A percentile compares a stretch with the other conserved stretches of the same genome.
phyloP scores from a whole-genome alignment of 1,284 basidiomycete species.

The Irpex sp. region DNA sequence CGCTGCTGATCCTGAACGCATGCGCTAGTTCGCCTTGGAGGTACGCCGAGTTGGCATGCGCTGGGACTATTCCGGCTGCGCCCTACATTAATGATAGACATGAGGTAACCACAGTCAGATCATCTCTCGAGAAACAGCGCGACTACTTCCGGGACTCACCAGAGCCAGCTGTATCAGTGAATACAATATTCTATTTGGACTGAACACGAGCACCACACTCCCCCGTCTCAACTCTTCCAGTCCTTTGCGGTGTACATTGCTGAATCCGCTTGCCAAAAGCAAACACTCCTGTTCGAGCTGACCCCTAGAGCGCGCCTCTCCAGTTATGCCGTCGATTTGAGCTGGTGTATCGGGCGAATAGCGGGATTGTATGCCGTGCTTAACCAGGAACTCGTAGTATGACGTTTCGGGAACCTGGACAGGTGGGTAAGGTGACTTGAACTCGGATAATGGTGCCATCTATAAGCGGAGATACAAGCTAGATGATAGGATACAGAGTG shows the following conservation, averaged over 20 bases:
- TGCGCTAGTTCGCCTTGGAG: slow-evolving; percentile 25
- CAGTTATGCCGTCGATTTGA: slow-evolving; percentile 15
- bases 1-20: slow-evolving; percentile 34
- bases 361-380: background rate
- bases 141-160: slow-evolving; percentile 4
- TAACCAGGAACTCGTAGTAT: background rate
- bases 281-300: slow-evolving; percentile 7
- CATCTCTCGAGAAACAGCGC: too few relatives aligned
- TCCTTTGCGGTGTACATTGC: slow-evolving; percentile 13
- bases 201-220: slow-evolving; percentile 34
- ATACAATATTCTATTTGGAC: slow-evolving; percentile 40
- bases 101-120: too few relatives aligned
- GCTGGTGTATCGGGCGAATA: background rate
- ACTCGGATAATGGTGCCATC: background rate
- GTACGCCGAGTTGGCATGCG: slow-evolving; percentile 31
- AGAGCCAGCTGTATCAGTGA: slow-evolving; percentile 34
- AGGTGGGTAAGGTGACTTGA: background rate
- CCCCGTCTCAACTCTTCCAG: slow-evolving; percentile 27
- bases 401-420: background rate
- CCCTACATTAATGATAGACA: background rate
- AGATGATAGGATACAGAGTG: too few relatives aligned
- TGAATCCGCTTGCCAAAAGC: slow-evolving; percentile 5
- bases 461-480: background rate
- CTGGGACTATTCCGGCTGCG: slow-evolving; percentile 30
- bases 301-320: slow-evolving; percentile 10